Percentiles rank a stretch among this genome's conserved stretches.
Conservation (phyloP, 495 filamentous ascomycete genomes). For the Pyrenopolyporus hunteri region DNA sequence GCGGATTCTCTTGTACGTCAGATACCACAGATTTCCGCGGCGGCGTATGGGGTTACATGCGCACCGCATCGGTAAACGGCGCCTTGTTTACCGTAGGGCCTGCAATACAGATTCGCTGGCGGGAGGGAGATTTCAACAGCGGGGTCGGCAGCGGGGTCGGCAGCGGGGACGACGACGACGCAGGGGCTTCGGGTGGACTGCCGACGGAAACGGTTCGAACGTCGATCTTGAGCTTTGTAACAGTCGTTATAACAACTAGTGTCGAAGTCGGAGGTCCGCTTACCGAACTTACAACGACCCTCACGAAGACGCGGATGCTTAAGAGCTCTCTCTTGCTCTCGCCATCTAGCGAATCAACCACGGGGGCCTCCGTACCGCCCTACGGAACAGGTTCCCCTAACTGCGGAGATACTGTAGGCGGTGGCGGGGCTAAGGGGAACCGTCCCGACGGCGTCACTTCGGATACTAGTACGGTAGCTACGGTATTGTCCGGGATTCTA, state of each 20-base stretch:
- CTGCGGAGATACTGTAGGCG: neutral
- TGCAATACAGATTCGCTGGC: slow-evolving; percentile 51
- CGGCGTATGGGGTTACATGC: slow-evolving; percentile 47
- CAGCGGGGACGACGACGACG: no score
- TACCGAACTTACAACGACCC: no score
- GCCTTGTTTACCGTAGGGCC: slow-evolving; percentile 46
- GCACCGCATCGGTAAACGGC: slow-evolving; percentile 29
- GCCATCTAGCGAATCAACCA: neutral
- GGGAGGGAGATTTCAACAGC: slow-evolving; percentile 42
- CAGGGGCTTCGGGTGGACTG: no score
- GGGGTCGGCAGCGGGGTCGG: no score
- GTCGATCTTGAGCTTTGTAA: no score
- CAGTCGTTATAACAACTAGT: neutral
- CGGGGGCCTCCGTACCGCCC: neutral
- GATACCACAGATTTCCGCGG: slow-evolving; percentile 50
- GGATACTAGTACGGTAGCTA: slow-evolving; percentile 39
- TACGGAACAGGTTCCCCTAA: neutral
- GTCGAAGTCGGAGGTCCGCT: neutral
- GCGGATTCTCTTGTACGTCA: slow-evolving; percentile 48
- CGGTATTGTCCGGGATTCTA: slow-evolving; percentile 41
- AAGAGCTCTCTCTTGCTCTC: no score
- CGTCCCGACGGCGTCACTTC: slow-evolving; percentile 17
- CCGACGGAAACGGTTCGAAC: no score
- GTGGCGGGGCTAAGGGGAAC: neutral
- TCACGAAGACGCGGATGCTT: no score